Evolutionary conservation across 2,329 filamentous ascomycete genomes (phyloP).

Genomic region (Didymella segeticola): DNA sequence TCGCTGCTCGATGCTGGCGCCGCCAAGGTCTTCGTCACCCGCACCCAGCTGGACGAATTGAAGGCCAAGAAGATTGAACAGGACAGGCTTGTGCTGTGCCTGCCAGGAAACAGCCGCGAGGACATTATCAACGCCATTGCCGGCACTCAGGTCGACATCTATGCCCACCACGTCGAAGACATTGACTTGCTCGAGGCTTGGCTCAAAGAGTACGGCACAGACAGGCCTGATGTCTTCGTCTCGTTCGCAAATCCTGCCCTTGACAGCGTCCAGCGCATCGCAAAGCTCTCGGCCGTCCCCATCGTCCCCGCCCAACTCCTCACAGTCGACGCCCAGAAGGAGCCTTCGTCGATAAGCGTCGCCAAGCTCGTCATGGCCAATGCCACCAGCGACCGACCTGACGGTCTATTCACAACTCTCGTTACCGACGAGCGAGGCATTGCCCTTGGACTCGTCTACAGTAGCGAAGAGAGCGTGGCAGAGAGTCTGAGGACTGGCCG

Average conservation of each 20-base stretch:
- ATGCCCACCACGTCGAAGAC: constrained; percentile 52
- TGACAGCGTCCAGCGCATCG: constrained; percentile 51
- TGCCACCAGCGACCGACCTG: constrained; percentile 81
- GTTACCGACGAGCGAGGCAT: constrained; percentile 88
- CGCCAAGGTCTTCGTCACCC: constrained; percentile 80
- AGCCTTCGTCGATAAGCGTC: constrained; percentile 68
- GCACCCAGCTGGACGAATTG: constrained; percentile 68
- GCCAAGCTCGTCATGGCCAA: constrained; percentile 74
- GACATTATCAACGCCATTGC: constrained; percentile 50
- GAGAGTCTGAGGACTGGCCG: constrained; percentile 82
- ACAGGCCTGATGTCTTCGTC: constrained; percentile 59
- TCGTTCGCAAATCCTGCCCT: constrained; percentile 53
- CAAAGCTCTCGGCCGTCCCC: constrained; percentile 64
- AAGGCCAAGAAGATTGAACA: constrained; percentile 60
- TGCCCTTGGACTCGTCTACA: constrained; percentile 90
- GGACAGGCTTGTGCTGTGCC: constrained; percentile 63
- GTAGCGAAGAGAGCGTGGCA: constrained; percentile 85
- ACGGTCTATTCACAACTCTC: constrained; percentile 85
- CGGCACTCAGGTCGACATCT: constrained; percentile 55
- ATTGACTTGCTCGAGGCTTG: constrained; percentile 54
- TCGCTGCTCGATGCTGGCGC: constrained; percentile 85
- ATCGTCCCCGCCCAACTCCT: constrained; percentile 75
- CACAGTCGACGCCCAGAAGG: constrained; percentile 68
- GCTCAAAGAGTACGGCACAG: constrained; percentile 58
- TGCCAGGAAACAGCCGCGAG: constrained; percentile 53